Base-by-base conservation (phyloP, 257 asterid species). In the Leptodermis oblonga region DNA sequence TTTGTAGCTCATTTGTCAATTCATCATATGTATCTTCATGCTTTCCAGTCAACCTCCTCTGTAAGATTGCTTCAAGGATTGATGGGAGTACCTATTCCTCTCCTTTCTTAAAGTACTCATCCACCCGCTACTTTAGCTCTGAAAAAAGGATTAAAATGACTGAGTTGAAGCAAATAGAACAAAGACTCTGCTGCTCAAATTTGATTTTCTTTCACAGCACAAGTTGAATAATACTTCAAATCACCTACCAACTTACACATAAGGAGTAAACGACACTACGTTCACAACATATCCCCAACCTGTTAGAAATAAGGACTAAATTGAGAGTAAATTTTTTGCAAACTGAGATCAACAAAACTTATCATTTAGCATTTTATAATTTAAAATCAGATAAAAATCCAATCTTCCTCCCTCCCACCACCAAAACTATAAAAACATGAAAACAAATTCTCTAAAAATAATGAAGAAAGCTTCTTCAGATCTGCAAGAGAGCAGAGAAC, bases 11-110 rank as follows among this genome's bases (percentile, higher is more conserved):
- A 5, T 85, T 88, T 33, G 76, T 28, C 69, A 93, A 62, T 62
- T 87, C 92, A 36, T 88, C 95, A 69, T 90, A 95, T 0, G 90
- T 85, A 3, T 87, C 90, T 67, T 77, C 95, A 62, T 93, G 89
- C 86, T 83, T 86, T 70, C 56, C 74, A 0, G 74, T 62, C 74
- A 90, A 76, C 74, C 22, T 77, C 82, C 97, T 86, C 83, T 66
- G 70, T 13, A 88, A 66, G 63, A 90, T 54, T 25, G 89, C 81
- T 77, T 83, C 86, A 20, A 87, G 31, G 56, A 93, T 75, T 1
- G 76, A 36, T 0, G 90, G 88, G 54, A 93, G 90, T 42, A 78
- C 92, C 76, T 83, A 90, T 66, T 93, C 96, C 7, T 84, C 80
- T 68, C 62, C 65, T 71, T 80, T 81, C 53, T 76, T 64, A 33